Evolutionary conservation across 2,329 filamentous ascomycete genomes (phyloP).

Genomic region (Neonectria sp.): DNA sequence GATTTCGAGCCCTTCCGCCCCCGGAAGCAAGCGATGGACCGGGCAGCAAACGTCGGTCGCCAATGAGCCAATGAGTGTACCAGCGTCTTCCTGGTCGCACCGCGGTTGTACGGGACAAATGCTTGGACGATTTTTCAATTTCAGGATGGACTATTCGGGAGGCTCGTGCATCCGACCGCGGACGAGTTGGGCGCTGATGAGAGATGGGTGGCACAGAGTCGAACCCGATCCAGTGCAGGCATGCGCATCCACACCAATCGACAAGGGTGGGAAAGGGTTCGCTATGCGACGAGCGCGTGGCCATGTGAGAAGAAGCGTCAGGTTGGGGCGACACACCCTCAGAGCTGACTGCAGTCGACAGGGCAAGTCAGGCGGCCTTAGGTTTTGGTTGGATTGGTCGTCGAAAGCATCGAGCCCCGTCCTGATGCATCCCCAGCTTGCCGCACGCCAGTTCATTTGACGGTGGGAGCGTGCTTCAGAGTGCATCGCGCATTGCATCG

Average conservation of each 20-base stretch:
- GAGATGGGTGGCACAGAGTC: conserved; percentile 24
- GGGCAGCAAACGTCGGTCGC: conserved; percentile 31
- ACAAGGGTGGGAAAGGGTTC: conserved; percentile 39
- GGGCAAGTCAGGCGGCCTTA: conserved; percentile 46
- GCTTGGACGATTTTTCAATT: conserved; percentile 36
- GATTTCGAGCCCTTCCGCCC: conserved; percentile 31
- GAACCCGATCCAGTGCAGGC: conserved; percentile 22
- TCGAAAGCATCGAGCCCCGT: conserved; percentile 38
- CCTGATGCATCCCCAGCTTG: conserved; percentile 39
- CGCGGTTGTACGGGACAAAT: conserved; percentile 37
- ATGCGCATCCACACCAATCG: conserved; percentile 32
- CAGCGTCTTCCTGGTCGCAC: conserved; percentile 25
- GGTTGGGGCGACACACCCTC: conserved; percentile 37
- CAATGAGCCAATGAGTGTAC: conserved; percentile 39
- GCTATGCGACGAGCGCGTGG: conserved; percentile 42
- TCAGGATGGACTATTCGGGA: conserved; percentile 32
- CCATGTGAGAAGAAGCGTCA: conserved; percentile 43
- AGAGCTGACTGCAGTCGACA: conserved; percentile 38
- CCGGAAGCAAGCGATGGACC: conserved; percentile 28
- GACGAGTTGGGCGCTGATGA: conserved; percentile 30
- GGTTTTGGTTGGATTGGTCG: conserved; percentile 43
- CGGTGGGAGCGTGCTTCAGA: conserved; percentile 28
- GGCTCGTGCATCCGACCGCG: conserved; percentile 13
- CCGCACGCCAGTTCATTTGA: conserved; percentile 38
- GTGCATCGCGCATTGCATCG: conserved; percentile 32